A percentile compares a stretch with the other conserved stretches of the same genome.
Conservation (phyloP, 768 basidiomycete species). For the Cystoderma amianthinum region DNA sequence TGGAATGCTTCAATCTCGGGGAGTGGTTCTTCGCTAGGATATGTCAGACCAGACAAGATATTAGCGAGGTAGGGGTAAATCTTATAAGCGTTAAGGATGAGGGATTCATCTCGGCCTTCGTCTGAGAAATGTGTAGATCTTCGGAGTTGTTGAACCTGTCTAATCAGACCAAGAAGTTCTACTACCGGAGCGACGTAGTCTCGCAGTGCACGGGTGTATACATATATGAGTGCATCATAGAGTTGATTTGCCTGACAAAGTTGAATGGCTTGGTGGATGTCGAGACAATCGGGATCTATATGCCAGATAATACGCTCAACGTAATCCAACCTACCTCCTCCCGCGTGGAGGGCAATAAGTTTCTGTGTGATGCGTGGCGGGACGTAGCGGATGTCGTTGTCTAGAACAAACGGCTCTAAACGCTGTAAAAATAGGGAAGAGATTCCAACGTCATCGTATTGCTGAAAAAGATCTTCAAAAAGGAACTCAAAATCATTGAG, state of each 20-base stretch:
- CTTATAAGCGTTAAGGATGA: constrained; percentile 79
- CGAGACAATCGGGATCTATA: constrained; percentile 84
- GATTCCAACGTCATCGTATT: constrained; percentile 82
- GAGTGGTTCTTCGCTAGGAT: constrained; percentile 78
- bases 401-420: constrained; percentile 77
- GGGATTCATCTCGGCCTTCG: constrained; percentile 36
- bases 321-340: constrained; percentile 59
- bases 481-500: constrained; percentile 80
- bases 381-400: constrained; percentile 61
- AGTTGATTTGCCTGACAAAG: constrained; percentile 80
- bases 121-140: constrained; percentile 24
- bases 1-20: constrained; percentile 52
- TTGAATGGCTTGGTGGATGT: constrained; percentile 87
- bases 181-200: constrained; percentile 91
- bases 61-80: constrained; percentile 85
- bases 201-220: constrained; percentile 81
- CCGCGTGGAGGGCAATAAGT: constrained; percentile 73
- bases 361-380: constrained; percentile 88
- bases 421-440: constrained; percentile 75
- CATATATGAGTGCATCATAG: constrained; percentile 92
- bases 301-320: constrained; percentile 94
- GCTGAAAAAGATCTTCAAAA: constrained; percentile 90
- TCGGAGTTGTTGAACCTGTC: constrained; percentile 54
- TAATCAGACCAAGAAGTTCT: constrained; percentile 73
- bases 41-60: constrained; percentile 74